phyloP scores from a whole-genome alignment of 2,329 filamentous ascomycete species.

The Botrytis porri region DNA sequence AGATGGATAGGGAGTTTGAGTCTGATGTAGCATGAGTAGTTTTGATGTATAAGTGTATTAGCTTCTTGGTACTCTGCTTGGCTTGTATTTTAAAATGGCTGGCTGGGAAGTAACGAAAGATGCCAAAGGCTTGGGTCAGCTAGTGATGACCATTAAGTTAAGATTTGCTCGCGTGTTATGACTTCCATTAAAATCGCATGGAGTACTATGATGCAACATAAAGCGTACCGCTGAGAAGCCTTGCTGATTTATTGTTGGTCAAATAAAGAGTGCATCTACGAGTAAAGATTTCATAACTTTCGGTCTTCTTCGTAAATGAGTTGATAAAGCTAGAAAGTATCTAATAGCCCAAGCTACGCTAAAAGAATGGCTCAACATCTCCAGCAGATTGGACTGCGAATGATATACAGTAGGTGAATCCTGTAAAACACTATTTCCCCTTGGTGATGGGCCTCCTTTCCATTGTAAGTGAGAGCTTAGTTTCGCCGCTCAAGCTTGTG shows the following conservation, averaged over 20 bases:
- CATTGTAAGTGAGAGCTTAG: not conserved
- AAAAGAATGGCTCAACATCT: not conserved
- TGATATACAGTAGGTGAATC: not conserved
- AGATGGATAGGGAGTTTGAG: too few species aligned
- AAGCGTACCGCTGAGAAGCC: not conserved
- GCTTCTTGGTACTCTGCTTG: not conserved
- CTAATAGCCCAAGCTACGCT: not conserved
- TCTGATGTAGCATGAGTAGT: not conserved
- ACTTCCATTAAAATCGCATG: not conserved
- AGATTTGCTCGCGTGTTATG: not conserved
- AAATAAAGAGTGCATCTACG: rapidly evolving
- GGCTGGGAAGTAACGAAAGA: not conserved
- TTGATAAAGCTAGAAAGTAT: not conserved
- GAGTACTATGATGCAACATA: not conserved
- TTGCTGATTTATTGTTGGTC: not conserved
- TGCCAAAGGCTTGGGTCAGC: not conserved
- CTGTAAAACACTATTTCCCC: not conserved
- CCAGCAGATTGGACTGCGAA: not conserved
- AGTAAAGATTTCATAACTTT: not conserved
- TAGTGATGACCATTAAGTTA: not conserved
- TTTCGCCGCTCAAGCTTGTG: not conserved
- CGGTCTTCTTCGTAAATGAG: not conserved
- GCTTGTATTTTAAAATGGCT: rapidly evolving
- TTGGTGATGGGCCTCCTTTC: not conserved
- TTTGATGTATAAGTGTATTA: not conserved